These are phyloP conservation scores for Tagetes erecta DNA, from an alignment of 129 eudicot genomes.

Conservation along the genomic window DNA sequence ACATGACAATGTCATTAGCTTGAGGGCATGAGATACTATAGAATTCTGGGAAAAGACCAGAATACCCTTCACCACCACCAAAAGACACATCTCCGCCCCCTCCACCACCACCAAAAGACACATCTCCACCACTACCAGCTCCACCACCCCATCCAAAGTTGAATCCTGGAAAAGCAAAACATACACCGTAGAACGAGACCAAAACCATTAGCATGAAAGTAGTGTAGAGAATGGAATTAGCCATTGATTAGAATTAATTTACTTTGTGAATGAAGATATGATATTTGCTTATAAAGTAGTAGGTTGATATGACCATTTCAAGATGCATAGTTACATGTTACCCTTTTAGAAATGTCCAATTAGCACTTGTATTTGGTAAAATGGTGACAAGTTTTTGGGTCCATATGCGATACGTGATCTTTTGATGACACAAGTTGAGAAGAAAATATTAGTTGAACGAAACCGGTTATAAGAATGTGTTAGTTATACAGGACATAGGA, in stretches of 20 bases:
- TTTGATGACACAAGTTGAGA: conserved; percentile 25
- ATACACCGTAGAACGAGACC: conserved; percentile 31
- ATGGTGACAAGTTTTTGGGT: conserved; percentile 23
- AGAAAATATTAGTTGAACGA: conserved; percentile 27
- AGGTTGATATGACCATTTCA: conserved; percentile 38
- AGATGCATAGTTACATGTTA: conserved; percentile 26
- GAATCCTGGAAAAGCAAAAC: conserved; percentile 60
- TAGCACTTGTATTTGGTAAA: conserved; percentile 25
- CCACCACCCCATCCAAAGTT: conserved; percentile 48
- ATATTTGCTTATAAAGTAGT: conserved; percentile 31
- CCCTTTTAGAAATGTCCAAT: conserved; percentile 30
- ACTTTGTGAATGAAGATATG: conserved; percentile 18
- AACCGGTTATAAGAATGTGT: conserved; percentile 17
- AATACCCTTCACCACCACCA: conserved; percentile 34
- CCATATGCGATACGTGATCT: conserved; percentile 26
- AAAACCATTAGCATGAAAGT: conserved; percentile 35
- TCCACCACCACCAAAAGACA: conserved; percentile 27
- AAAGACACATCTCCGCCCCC: conserved; percentile 20
- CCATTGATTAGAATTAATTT: conserved; percentile 39
- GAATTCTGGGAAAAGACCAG: conserved; percentile 65
- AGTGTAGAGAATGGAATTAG: conserved; percentile 33
- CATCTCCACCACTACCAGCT: conserved; percentile 26
- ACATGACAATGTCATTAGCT: conserved; percentile 86
- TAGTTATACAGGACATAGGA: conserved; percentile 5
- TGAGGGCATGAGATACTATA: conserved; percentile 80